These are phyloP conservation scores for Kwoniella sp. DNA, from an alignment of 768 basidiomycete genomes.

Conservation along the genomic window DNA sequence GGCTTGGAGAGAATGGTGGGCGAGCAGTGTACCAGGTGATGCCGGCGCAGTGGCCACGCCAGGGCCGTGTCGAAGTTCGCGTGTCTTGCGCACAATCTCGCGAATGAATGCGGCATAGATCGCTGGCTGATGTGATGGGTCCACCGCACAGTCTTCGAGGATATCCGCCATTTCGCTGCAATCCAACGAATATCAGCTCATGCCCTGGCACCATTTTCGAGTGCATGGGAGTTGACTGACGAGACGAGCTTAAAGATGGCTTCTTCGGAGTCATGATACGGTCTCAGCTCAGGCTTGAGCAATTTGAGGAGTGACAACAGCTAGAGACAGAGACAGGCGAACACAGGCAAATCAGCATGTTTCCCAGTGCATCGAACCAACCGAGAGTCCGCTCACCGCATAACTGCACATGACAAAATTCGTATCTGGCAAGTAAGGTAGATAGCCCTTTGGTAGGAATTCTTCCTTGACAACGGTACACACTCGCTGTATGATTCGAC, in stretches of 20 bases:
- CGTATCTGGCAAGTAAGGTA: slow-evolving; percentile 85
- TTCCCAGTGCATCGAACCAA: too few relatives aligned
- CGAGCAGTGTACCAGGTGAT: slow-evolving; percentile 9
- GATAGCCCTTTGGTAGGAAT: slow-evolving; percentile 71
- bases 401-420: slow-evolving; percentile 91
- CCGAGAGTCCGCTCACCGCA: slow-evolving; percentile 62
- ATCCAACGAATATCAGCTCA: slow-evolving; percentile 68
- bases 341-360: too few relatives aligned
- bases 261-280: slow-evolving; percentile 47
- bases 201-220: too few relatives aligned
- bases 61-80: slow-evolving; percentile 31
- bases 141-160: slow-evolving; percentile 74
- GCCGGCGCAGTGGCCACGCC: slow-evolving; percentile 13
- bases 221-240: too few relatives aligned
- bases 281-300: slow-evolving; percentile 52
- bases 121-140: slow-evolving; percentile 81
- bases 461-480: slow-evolving; percentile 70
- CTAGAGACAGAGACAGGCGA: slow-evolving; percentile 12
- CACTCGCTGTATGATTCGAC: slow-evolving; percentile 26
- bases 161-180: slow-evolving; percentile 76
- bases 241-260: slow-evolving; percentile 44
- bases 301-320: slow-evolving; percentile 89
- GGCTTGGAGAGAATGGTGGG: neutral
- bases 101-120: slow-evolving; percentile 82
- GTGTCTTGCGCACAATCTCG: slow-evolving; percentile 60